A percentile compares a stretch with the other conserved stretches of the same genome.
These are phyloP conservation scores for Rhizopogon parksii DNA, from an alignment of 1,284 basidiomycete genomes.

Conservation along the genomic window DNA sequence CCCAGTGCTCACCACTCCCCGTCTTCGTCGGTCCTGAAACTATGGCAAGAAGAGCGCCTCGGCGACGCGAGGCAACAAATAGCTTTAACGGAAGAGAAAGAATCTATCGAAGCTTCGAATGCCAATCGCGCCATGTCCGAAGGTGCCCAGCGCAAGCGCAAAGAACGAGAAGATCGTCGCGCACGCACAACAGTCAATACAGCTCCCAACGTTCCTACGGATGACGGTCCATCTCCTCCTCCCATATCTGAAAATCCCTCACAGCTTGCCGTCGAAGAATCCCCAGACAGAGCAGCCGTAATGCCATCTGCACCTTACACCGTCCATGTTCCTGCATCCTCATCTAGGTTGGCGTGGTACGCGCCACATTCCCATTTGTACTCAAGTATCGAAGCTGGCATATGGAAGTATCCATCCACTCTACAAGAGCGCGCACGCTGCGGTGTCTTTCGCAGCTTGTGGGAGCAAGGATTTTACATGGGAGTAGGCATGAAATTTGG, in stretches of 20 bases:
- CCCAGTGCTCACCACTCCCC: slow-evolving; percentile 56
- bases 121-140: slow-evolving; percentile 47
- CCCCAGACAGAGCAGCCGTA: slow-evolving; percentile 4
- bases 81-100: slow-evolving; percentile 37
- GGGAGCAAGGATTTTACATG: slow-evolving; percentile 79
- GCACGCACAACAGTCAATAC: slow-evolving; percentile 7
- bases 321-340: slow-evolving; percentile 55
- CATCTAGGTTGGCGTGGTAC: slow-evolving; percentile 62
- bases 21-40: slow-evolving; percentile 39
- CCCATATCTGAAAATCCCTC: slow-evolving; percentile 11
- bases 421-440: slow-evolving; percentile 65
- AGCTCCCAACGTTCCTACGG: slow-evolving; percentile 25
- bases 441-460: slow-evolving; percentile 74
- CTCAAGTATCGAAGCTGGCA: slow-evolving; percentile 50
- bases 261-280: slow-evolving; percentile 6
- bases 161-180: slow-evolving; percentile 50
- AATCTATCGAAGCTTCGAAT: slow-evolving; percentile 36
- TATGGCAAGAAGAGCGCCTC: slow-evolving; percentile 50
- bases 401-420: slow-evolving; percentile 74
- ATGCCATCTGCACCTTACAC: slow-evolving; percentile 36
- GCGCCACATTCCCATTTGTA: slow-evolving; percentile 40
- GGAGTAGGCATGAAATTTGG: slow-evolving; percentile 90
- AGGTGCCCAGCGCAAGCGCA: slow-evolving; percentile 62
- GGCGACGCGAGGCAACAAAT: slow-evolving; percentile 42
- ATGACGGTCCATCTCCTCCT: slow-evolving; percentile 19